Evolutionary conservation across 176 grass and related monocot species (phyloP).

Genomic region (Thalia dealbata): DNA sequence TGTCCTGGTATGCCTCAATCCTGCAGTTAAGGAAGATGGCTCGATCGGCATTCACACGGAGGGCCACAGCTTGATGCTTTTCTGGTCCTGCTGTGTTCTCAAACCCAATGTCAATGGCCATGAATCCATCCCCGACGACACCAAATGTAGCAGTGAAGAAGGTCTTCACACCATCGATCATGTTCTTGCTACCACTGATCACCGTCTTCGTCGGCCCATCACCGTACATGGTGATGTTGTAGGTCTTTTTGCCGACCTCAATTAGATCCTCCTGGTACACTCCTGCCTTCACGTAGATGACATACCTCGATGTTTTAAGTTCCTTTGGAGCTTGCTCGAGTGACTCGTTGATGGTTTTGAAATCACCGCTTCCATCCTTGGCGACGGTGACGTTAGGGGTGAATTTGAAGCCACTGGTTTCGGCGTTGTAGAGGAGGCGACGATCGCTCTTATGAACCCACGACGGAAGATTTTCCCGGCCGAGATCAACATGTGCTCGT

Average conservation of each 20-base stretch:
- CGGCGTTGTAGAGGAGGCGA: not conserved
- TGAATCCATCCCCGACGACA: slow-evolving; percentile 60
- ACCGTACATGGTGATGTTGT: slow-evolving; percentile 4
- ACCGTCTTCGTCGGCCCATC: slow-evolving; percentile 1
- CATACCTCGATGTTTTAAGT: not conserved
- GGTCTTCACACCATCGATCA: not conserved
- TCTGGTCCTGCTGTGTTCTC: slow-evolving; percentile 69
- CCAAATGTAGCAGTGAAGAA: slow-evolving; percentile 14
- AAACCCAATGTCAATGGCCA: slow-evolving; percentile 77
- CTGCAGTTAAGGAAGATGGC: slow-evolving; percentile 88
- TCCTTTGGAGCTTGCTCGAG: not conserved
- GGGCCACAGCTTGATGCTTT: slow-evolving; percentile 92
- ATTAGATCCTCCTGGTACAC: slow-evolving; percentile 2
- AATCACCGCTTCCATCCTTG: slow-evolving; percentile 18
- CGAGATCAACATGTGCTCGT: too few relatives aligned
- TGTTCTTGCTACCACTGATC: slow-evolving; percentile 4
- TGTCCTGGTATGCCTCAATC: slow-evolving; percentile 90
- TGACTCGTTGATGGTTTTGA: not conserved
- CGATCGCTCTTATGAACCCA: not conserved
- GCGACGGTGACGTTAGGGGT: slow-evolving; percentile 11
- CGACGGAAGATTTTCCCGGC: not conserved
- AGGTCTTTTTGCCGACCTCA: not conserved
- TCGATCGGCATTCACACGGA: slow-evolving; percentile 60
- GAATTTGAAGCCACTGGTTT: not conserved
- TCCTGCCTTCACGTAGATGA: slow-evolving; percentile 12